phyloP scores from a whole-genome alignment of 768 basidiomycete genomes.

The Jaapia argillacea region DNA sequence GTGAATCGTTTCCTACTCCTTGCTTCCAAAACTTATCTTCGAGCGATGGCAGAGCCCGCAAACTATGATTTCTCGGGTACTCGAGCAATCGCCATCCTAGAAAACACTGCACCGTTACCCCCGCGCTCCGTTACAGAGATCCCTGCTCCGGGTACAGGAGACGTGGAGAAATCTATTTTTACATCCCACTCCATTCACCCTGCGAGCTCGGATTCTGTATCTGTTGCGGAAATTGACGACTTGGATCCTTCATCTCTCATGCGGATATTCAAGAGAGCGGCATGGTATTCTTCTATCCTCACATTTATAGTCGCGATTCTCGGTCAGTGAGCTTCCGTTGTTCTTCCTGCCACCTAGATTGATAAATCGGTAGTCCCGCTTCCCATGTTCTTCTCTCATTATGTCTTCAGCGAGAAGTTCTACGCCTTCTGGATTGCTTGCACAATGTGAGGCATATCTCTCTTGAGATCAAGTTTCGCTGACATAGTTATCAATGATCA shows the following conservation, averaged over 20 bases:
- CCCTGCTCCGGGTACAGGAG: neutral
- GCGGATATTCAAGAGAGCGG: constrained; percentile 18
- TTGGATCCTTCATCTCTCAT: constrained; percentile 9
- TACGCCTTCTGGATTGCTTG: constrained; percentile 25
- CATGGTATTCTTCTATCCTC: constrained; percentile 18
- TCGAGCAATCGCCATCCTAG: constrained; percentile 20
- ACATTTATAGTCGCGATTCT: constrained; percentile 18
- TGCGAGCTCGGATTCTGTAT: neutral
- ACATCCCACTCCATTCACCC: neutral
- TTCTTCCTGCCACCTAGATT: neutral
- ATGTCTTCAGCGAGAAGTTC: constrained; percentile 22
- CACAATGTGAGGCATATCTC: constrained; percentile 16
- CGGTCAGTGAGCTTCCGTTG: constrained; percentile 10
- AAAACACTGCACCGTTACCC: constrained; percentile 2
- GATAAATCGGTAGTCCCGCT: constrained; percentile 15
- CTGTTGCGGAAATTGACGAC: neutral
- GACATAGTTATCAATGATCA: constrained; percentile 3
- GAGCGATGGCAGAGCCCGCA: constrained; percentile 22
- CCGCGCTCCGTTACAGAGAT: neutral
- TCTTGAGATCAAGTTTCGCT: constrained; percentile 2
- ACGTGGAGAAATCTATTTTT: neutral
- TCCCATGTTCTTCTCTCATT: constrained; percentile 26
- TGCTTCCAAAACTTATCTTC: neutral
- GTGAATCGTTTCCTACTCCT: neutral
- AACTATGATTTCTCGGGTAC: constrained; percentile 25